These are phyloP conservation scores for Symbiodinium natans DNA, from an alignment of 73 alveolate species.

Conservation along the genomic window DNA sequence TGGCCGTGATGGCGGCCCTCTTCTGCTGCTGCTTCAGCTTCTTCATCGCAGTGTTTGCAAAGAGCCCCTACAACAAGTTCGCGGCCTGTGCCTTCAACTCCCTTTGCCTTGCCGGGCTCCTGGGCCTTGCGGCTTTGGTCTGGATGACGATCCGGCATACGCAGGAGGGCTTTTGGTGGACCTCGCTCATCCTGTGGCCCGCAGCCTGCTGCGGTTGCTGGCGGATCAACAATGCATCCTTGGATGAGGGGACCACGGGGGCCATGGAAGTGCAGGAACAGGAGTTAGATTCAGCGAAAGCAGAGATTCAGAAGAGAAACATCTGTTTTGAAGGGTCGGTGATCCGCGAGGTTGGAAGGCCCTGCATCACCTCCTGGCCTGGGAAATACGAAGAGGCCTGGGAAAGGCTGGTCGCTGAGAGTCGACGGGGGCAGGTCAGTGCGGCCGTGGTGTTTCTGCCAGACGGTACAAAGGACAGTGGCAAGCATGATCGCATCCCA, in stretches of 20 bases:
- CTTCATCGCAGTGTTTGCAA: neutral
- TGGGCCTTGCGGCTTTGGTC: neutral
- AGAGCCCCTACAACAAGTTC: neutral
- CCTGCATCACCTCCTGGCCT: constrained; percentile 23
- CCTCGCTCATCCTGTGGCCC: neutral
- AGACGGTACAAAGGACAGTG: constrained; percentile 8
- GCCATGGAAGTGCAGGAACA: neutral
- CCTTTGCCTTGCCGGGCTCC: neutral
- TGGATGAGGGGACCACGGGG: neutral
- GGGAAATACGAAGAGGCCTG: constrained; percentile 11
- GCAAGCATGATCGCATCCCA: neutral
- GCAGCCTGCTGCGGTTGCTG: neutral
- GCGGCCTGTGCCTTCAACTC: neutral
- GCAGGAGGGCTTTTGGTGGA: neutral
- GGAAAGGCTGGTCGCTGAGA: constrained; percentile 7
- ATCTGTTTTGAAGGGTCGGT: neutral
- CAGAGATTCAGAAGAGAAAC: neutral
- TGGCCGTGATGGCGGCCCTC: constrained; percentile 1
- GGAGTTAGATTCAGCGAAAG: neutral
- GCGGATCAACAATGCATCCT: neutral
- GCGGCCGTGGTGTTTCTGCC: constrained; percentile 25
- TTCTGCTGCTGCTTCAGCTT: neutral
- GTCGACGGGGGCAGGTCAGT: constrained; percentile 12
- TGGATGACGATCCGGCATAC: constrained; percentile 7
- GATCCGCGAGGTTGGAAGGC: constrained; percentile 14